Evolutionary conservation across 2,329 filamentous ascomycete species (phyloP).

Genomic region (Aspergillus jensenii): DNA sequence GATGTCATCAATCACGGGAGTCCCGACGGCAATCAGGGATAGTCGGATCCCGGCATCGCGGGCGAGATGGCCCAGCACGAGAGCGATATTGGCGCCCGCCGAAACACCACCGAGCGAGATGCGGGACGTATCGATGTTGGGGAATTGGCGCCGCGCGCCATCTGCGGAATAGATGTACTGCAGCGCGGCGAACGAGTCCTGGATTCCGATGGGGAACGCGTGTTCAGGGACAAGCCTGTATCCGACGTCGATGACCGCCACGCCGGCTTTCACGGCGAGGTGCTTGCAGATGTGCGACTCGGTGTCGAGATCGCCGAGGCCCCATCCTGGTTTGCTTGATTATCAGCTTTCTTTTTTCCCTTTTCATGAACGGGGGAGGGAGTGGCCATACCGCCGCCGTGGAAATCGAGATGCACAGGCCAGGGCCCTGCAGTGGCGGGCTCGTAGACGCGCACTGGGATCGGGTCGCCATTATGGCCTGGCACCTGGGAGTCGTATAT

Average conservation of each 20-base stretch:
- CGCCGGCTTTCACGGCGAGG: slow-evolving; percentile 45
- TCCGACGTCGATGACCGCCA: slow-evolving; percentile 52
- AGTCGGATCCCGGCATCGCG: slow-evolving; percentile 29
- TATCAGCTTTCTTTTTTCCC: too few relatives aligned
- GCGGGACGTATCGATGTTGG: slow-evolving; percentile 9
- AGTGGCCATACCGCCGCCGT: slow-evolving; percentile 50
- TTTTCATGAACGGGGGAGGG: too few relatives aligned
- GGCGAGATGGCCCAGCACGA: slow-evolving; percentile 34
- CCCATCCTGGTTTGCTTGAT: slow-evolving; percentile 42
- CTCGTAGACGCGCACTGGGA: slow-evolving; percentile 47
- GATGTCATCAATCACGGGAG: slow-evolving; percentile 34
- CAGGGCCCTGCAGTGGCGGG: slow-evolving; percentile 42
- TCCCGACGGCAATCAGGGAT: slow-evolving; percentile 28
- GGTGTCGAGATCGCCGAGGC: slow-evolving; percentile 43
- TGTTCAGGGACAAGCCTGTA: slow-evolving; percentile 55
- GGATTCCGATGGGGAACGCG: slow-evolving; percentile 49
- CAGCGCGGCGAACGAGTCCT: slow-evolving; percentile 52
- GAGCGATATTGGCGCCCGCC: slow-evolving; percentile 22
- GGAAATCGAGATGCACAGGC: slow-evolving; percentile 52
- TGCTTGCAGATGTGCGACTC: slow-evolving; percentile 28
- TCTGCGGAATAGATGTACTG: slow-evolving; percentile 37
- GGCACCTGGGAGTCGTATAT: slow-evolving; percentile 41
- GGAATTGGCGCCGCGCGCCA: not conserved
- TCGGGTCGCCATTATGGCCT: slow-evolving; percentile 32
- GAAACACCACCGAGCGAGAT: slow-evolving; percentile 17